phyloP scores from a whole-genome alignment of 2,329 filamentous ascomycete species.

The Aquanectria penicillioides region DNA sequence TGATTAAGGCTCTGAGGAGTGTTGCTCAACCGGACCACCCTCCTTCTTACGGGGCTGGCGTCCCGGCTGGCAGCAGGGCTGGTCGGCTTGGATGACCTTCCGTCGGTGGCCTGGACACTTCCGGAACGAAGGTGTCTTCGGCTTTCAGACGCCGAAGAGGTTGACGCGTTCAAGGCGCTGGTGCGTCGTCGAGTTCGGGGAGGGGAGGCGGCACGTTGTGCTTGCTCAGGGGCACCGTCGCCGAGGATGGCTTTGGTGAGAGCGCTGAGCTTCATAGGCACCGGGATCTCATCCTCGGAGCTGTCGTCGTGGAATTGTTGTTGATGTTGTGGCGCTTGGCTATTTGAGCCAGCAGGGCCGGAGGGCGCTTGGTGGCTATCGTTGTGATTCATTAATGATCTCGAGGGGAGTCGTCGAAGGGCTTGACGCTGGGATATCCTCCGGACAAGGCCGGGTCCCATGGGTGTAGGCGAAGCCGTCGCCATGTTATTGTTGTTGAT shows the following conservation, averaged over 20 bases:
- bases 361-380: conserved; percentile 55
- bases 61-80: conserved; percentile 61
- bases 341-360: conserved; percentile 39
- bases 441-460: conserved; percentile 59
- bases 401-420: conserved; percentile 60
- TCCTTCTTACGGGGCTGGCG: conserved; percentile 63
- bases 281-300: conserved; percentile 92
- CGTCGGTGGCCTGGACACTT: conserved; percentile 54
- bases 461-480: conserved; percentile 65
- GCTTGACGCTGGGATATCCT: conserved; percentile 67
- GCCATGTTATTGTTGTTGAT: conserved; percentile 53
- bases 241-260: conserved; percentile 87
- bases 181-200: conserved; percentile 59
- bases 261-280: conserved; percentile 93
- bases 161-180: conserved; percentile 58
- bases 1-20: conserved; percentile 57
- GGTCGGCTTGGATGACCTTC: conserved; percentile 50
- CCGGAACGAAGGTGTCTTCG: conserved; percentile 58
- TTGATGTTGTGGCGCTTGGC: conserved; percentile 55
- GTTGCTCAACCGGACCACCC: conserved; percentile 67
- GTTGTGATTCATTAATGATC: conserved; percentile 55
- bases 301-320: conserved; percentile 75
- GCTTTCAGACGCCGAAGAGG: conserved; percentile 54
- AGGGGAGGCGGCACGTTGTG: conserved; percentile 54
- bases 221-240: conserved; percentile 64